Evolutionary conservation across 2,329 filamentous ascomycete genomes (phyloP).

Genomic region (Phialophora chinensis): DNA sequence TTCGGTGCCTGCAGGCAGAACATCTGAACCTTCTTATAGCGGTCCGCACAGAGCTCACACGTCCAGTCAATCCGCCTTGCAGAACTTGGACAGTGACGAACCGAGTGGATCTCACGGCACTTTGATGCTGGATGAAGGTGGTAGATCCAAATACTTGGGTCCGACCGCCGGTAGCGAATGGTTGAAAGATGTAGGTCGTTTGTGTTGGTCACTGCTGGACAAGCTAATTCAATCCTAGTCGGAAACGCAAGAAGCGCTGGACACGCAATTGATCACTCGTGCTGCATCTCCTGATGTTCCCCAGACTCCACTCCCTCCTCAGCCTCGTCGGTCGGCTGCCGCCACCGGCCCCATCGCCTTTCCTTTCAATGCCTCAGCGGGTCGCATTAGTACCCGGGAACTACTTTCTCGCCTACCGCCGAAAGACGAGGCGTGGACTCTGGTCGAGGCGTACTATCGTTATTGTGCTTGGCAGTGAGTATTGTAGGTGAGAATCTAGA

Average conservation of each 20-base stretch:
- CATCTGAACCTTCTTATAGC: not conserved
- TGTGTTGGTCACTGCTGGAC: not conserved
- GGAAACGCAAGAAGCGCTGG: conserved; percentile 19
- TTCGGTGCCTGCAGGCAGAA: conserved; percentile 4
- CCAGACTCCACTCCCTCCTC: not conserved
- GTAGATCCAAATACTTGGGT: conserved; percentile 26
- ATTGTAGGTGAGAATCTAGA: not conserved
- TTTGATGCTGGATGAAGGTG: conserved; percentile 18
- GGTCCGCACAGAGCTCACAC: not conserved
- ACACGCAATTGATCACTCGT: conserved; percentile 3
- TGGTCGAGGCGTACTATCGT: conserved; percentile 25
- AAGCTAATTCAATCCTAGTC: conserved; percentile 22
- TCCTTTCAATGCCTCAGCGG: conserved; percentile 21
- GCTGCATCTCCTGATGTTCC: conserved; percentile 16
- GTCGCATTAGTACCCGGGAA: conserved; percentile 19
- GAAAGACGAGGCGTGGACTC: conserved; percentile 23
- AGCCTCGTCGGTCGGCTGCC: not conserved
- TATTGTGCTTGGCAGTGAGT: conserved; percentile 30
- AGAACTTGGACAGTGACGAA: conserved; percentile 5
- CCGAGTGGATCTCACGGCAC: conserved; percentile 20
- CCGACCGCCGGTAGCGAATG: conserved; percentile 27
- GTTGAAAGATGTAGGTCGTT: conserved; percentile 23
- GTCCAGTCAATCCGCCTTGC: not conserved
- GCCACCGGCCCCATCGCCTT: conserved; percentile 13
- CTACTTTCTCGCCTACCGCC: conserved; percentile 15